Percentiles rank a stretch among this genome's conserved stretches.
phyloP scores from a whole-genome alignment of 371 early-diverging fungal genomes.

The Mortierella sp. region DNA sequence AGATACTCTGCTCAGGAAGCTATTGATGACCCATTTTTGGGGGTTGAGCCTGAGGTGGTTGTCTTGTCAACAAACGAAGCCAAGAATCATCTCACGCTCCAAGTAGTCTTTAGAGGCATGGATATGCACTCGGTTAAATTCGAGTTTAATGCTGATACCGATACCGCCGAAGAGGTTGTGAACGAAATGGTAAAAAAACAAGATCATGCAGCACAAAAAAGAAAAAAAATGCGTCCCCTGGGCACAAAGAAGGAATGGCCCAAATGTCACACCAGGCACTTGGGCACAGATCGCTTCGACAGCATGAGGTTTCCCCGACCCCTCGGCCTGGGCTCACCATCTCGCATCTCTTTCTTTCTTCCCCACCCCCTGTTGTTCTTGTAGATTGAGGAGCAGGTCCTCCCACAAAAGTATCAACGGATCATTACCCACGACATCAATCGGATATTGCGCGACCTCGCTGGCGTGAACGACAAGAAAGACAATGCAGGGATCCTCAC shows the following conservation, averaged over 20 bases:
- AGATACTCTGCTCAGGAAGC: constrained; percentile 82
- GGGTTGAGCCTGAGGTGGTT: constrained; percentile 81
- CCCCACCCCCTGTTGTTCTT: too few relatives aligned
- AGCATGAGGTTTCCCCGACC: background rate
- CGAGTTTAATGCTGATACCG: constrained; percentile 86
- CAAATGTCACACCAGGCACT: too few relatives aligned
- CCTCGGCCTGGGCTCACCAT: background rate
- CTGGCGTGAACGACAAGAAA: constrained; percentile 59
- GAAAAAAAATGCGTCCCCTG: background rate
- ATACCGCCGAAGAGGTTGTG: constrained; percentile 92
- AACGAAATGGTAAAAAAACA: constrained; percentile 77
- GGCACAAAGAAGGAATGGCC: constrained; percentile 3
- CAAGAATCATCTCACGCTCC: constrained; percentile 74
- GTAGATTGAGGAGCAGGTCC: constrained; percentile 82
- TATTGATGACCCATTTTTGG: constrained; percentile 84
- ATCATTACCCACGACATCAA: constrained; percentile 88
- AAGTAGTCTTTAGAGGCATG: constrained; percentile 85
- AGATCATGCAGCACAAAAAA: background rate
- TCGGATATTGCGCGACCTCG: constrained; percentile 80
- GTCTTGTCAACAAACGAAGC: constrained; percentile 69
- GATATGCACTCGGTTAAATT: constrained; percentile 89
- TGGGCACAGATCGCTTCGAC: too few relatives aligned
- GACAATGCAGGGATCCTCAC: constrained; percentile 44
- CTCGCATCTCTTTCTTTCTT: too few relatives aligned
- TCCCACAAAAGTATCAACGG: constrained; percentile 77